Evolutionary conservation across 208 protist species (phyloP).

Genomic region (Trypanosomatidae sp.): DNA sequence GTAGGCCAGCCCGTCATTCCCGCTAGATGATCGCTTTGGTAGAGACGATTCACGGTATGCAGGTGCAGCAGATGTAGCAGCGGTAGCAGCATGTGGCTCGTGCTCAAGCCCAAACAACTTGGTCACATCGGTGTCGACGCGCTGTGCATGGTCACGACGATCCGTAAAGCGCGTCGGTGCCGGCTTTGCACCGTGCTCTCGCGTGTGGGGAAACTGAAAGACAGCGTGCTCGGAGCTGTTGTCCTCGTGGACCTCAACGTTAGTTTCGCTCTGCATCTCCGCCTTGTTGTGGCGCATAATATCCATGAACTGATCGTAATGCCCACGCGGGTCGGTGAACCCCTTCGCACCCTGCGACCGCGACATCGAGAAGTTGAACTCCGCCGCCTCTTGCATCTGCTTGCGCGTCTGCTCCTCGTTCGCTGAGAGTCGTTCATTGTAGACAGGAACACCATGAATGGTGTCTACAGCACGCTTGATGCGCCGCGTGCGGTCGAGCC

Average conservation of each 20-base stretch:
- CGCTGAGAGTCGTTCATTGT: conserved; percentile 80
- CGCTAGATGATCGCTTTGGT: not conserved
- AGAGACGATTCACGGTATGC: conserved; percentile 2
- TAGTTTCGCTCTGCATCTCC: conserved; percentile 31
- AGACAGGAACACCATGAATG: conserved; percentile 82
- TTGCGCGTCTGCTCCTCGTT: conserved; percentile 82
- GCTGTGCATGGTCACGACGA: conserved; percentile 34
- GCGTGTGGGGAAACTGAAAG: conserved; percentile 73
- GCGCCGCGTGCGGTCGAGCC: conserved; percentile 73
- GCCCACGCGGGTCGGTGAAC: conserved; percentile 81
- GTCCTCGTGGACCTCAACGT: conserved; percentile 69
- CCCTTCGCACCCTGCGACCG: conserved; percentile 77
- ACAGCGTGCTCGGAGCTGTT: conserved; percentile 45
- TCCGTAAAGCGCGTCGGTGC: conserved; percentile 22
- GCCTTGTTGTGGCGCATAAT: conserved; percentile 67
- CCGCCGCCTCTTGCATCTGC: conserved; percentile 83
- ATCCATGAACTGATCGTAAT: conserved; percentile 73
- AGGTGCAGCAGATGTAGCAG: not conserved
- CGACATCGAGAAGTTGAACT: conserved; percentile 78
- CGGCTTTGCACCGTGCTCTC: conserved; percentile 54
- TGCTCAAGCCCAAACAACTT: conserved; percentile 29
- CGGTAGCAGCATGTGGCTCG: not conserved
- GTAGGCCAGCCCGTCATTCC: not conserved
- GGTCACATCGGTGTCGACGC: conserved; percentile 39
- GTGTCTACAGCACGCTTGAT: conserved; percentile 80